These are phyloP conservation scores for Pseudovirgaria hyperparasitica DNA, from an alignment of 2,329 filamentous ascomycete genomes.

Conservation along the genomic window DNA sequence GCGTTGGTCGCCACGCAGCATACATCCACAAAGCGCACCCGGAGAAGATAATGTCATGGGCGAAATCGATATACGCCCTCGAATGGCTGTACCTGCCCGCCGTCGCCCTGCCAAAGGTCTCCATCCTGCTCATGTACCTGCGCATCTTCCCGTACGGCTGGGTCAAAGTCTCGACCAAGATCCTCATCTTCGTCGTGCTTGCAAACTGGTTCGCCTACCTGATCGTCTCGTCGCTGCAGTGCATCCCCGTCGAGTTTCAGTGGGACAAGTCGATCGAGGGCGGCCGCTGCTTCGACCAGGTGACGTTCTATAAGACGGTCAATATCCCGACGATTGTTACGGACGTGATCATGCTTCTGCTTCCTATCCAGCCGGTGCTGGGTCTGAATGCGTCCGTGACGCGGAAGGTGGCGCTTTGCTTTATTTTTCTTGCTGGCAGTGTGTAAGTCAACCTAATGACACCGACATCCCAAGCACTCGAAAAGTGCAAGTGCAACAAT, in stretches of 20 bases:
- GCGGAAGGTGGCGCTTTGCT: slow-evolving; percentile 10
- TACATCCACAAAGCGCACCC: slow-evolving; percentile 9
- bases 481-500: no score
- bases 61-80: slow-evolving; percentile 13
- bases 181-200: slow-evolving; percentile 9
- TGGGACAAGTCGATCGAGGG: slow-evolving; percentile 14
- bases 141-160: slow-evolving; percentile 14
- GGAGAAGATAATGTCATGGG: slow-evolving; percentile 8
- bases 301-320: slow-evolving; percentile 11
- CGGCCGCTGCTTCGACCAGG: slow-evolving; percentile 13
- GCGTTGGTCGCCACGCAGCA: slow-evolving; percentile 13
- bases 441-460: slow-evolving; percentile 12
- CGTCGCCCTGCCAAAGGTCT: slow-evolving; percentile 16
- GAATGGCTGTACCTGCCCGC: slow-evolving; percentile 15
- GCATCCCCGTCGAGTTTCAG: slow-evolving; percentile 12
- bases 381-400: slow-evolving; percentile 11
- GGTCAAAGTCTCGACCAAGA: slow-evolving; percentile 10
- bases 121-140: slow-evolving; percentile 13
- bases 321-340: slow-evolving; percentile 16
- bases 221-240: slow-evolving; percentile 12
- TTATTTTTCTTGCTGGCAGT: slow-evolving; percentile 17
- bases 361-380: slow-evolving; percentile 12
- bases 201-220: slow-evolving; percentile 13
- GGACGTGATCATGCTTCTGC: slow-evolving; percentile 11
- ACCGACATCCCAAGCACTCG: no score